Conservation (phyloP, 2,329 filamentous ascomycete species). For the Akanthomyces uredinophilus region DNA sequence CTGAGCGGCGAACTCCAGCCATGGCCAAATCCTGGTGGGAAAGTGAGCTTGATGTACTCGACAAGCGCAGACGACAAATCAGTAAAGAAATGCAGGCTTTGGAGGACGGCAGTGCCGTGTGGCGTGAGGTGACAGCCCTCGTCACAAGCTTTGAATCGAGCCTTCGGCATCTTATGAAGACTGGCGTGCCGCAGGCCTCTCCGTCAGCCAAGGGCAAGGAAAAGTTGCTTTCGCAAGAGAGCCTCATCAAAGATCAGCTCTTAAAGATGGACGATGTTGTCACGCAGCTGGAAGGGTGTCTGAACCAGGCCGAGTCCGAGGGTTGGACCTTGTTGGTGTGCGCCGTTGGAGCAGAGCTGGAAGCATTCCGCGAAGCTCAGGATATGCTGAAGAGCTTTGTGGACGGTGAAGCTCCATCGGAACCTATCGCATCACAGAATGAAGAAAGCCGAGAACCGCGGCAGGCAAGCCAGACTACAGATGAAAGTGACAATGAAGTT, state of each 20-base stretch:
- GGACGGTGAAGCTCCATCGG: neutral
- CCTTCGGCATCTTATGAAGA: slow-evolving; percentile 52
- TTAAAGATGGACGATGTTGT: slow-evolving; percentile 53
- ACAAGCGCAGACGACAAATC: slow-evolving; percentile 50
- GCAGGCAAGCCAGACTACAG: neutral
- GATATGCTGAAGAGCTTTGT: slow-evolving; percentile 42
- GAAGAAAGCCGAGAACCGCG: slow-evolving; percentile 1
- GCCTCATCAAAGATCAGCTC: slow-evolving; percentile 43
- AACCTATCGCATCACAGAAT: slow-evolving; percentile 7
- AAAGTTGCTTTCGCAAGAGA: slow-evolving; percentile 28
- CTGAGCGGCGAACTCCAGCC: slow-evolving; percentile 60
- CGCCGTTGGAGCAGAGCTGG: slow-evolving; percentile 68
- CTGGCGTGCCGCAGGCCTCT: slow-evolving; percentile 9
- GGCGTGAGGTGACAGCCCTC: slow-evolving; percentile 56
- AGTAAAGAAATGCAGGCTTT: slow-evolving; percentile 60
- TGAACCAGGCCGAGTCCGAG: slow-evolving; percentile 52
- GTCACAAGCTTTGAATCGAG: slow-evolving; percentile 61
- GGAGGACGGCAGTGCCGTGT: slow-evolving; percentile 61
- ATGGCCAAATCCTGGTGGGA: slow-evolving; percentile 71
- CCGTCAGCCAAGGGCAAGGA: slow-evolving; percentile 26
- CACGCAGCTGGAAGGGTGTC: slow-evolving; percentile 46
- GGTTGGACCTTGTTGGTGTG: slow-evolving; percentile 72
- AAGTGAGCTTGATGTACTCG: slow-evolving; percentile 53
- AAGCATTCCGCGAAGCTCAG: slow-evolving; percentile 59
- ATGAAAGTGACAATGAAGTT: slow-evolving; percentile 22